A percentile compares a stretch with the other conserved stretches of the same genome.
Conservation (phyloP, 495 filamentous ascomycete species). For the Penicillium subrubescens region DNA sequence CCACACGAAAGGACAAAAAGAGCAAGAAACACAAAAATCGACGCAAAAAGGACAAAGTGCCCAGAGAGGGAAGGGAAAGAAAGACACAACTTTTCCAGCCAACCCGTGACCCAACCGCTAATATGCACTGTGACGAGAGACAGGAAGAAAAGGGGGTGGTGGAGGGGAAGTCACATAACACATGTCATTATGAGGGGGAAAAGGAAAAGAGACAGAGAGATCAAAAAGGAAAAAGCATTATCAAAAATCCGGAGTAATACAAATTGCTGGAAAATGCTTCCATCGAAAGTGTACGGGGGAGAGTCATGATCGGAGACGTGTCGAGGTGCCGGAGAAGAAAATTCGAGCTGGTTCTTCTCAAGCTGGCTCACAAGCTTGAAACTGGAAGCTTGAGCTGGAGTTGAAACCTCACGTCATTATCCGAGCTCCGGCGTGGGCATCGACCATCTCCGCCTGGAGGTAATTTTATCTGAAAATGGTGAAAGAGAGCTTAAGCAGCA, state of each 20-base stretch:
- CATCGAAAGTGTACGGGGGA: conserved; percentile 10
- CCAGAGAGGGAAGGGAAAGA: conserved; percentile 40
- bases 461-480: neutral
- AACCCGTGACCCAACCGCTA: conserved; percentile 46
- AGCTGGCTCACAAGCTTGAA: neutral
- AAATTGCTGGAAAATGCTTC: conserved; percentile 32
- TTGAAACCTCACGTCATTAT: neutral
- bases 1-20: neutral
- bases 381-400: neutral
- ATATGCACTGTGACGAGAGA: conserved; percentile 47
- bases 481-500: conserved; percentile 40
- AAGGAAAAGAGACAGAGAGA: conserved; percentile 8
- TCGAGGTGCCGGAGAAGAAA: neutral
- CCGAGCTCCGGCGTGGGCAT: neutral
- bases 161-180: conserved; percentile 44
- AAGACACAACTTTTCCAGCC: conserved; percentile 45
- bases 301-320: neutral
- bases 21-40: conserved; percentile 11
- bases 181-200: conserved; percentile 46
- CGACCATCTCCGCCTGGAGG: neutral
- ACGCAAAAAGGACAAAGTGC: conserved; percentile 27
- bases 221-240: conserved; percentile 5
- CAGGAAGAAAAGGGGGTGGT: conserved; percentile 21
- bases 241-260: conserved; percentile 50
- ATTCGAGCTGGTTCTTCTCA: neutral